Percentiles rank a stretch among this genome's conserved stretches.
These are phyloP conservation scores for Salvia sclarea DNA, from an alignment of 305 asterid genomes.

Conservation along the genomic window DNA sequence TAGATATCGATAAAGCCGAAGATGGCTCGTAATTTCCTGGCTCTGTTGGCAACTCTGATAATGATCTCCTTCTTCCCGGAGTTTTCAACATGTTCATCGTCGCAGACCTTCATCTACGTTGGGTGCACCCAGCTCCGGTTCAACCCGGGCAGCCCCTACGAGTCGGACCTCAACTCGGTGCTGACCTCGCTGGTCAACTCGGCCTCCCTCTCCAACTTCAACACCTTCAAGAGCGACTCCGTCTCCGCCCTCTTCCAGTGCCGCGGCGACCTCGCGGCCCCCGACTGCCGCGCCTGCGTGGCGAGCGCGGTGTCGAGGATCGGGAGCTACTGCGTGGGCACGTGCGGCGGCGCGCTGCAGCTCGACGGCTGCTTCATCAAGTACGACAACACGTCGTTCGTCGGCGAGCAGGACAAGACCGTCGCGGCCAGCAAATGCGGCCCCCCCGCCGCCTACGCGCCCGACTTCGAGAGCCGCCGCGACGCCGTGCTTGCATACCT, in stretches of 20 bases:
- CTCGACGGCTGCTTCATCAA: constrained; percentile 61
- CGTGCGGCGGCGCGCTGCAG: constrained; percentile 58
- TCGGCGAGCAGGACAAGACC: constrained; percentile 60
- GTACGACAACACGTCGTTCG: constrained; percentile 62
- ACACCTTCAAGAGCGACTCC: constrained; percentile 47
- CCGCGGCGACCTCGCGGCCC: constrained; percentile 53
- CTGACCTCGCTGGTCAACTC: constrained; percentile 55
- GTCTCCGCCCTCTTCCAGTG: constrained; percentile 60
- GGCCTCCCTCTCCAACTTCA: constrained; percentile 50
- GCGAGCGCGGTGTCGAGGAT: constrained; percentile 39
- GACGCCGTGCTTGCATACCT: constrained; percentile 47
- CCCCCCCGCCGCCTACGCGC: constrained; percentile 1
- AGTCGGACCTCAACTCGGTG: constrained; percentile 50
- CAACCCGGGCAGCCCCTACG: constrained; percentile 48
- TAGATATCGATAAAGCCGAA: neutral
- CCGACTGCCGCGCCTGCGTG: constrained; percentile 45
- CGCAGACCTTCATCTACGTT: constrained; percentile 44
- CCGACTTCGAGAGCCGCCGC: constrained; percentile 48
- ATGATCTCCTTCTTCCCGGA: constrained; percentile 25
- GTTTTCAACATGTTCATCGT: too few species aligned
- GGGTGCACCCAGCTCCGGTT: constrained; percentile 55
- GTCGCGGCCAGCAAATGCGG: constrained; percentile 58
- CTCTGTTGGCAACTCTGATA: neutral
- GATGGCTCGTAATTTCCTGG: neutral
- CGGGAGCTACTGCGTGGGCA: constrained; percentile 41